Evolutionary conservation across 1,284 basidiomycete species (phyloP).

Genomic region (Tausonia pullulans): DNA sequence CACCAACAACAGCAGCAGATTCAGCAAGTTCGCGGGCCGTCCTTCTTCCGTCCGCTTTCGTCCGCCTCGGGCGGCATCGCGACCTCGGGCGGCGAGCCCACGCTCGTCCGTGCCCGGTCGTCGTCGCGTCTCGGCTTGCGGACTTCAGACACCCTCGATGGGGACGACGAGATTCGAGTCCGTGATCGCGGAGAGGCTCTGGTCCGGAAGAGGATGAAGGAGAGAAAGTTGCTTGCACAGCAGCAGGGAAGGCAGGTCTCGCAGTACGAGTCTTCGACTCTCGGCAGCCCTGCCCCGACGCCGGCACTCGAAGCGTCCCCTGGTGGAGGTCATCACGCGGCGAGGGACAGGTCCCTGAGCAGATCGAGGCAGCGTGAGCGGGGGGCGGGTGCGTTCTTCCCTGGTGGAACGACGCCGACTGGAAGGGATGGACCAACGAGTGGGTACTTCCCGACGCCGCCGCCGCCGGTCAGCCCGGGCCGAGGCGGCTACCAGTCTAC

Average conservation of each 20-base stretch:
- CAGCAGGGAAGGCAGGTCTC: neutral
- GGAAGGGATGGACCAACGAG: no score
- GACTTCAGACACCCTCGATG: constrained; percentile 14
- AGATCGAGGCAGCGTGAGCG: no score
- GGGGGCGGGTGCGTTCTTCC: neutral
- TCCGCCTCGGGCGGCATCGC: neutral
- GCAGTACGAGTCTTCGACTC: neutral
- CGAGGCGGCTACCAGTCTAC: neutral
- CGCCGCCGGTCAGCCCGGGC: no score
- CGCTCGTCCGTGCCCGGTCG: neutral
- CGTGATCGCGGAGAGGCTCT: constrained; percentile 45
- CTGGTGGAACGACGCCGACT: no score
- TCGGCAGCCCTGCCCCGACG: neutral
- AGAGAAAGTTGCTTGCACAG: constrained; percentile 18
- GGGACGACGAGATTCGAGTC: constrained; percentile 37
- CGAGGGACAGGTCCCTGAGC: neutral
- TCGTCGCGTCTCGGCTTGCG: neutral
- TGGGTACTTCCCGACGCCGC: no score
- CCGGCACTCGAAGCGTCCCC: neutral
- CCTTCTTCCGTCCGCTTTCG: neutral
- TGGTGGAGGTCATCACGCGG: neutral
- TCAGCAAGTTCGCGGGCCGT: neutral
- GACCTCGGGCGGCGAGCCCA: neutral
- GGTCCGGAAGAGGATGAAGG: constrained; percentile 41
- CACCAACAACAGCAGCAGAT: neutral